A percentile compares a stretch with the other conserved stretches of the same genome.
Evolutionary conservation across 495 filamentous ascomycete species (phyloP).

Genomic region (Cenococcum geophilum): DNA sequence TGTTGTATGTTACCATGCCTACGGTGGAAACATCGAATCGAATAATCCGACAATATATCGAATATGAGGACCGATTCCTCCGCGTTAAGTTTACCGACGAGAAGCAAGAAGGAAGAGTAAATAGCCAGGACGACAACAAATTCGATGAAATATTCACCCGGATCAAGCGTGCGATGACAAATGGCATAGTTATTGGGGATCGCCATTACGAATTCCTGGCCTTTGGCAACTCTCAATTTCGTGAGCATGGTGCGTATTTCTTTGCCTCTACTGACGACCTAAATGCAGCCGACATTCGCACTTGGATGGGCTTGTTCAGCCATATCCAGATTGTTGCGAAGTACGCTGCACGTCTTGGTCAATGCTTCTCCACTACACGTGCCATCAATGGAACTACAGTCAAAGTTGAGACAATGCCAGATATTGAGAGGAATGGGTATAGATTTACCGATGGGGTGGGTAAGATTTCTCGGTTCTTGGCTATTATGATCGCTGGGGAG

Average conservation of each 20-base stretch:
- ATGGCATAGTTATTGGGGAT: slow-evolving; percentile 77
- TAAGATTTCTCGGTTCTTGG: slow-evolving; percentile 76
- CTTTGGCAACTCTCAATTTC: slow-evolving; percentile 91
- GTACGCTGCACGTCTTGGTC: slow-evolving; percentile 78
- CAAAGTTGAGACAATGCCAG: slow-evolving; percentile 48
- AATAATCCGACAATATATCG: slow-evolving; percentile 64
- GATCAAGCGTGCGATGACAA: slow-evolving; percentile 60
- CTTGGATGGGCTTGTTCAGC: slow-evolving; percentile 82
- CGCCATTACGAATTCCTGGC: slow-evolving; percentile 86
- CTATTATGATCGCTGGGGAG: slow-evolving; percentile 59
- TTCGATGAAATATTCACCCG: slow-evolving; percentile 71
- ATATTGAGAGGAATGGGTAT: slow-evolving; percentile 59
- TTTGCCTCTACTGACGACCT: slow-evolving; percentile 58
- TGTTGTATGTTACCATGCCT: slow-evolving; percentile 69
- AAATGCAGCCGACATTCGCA: slow-evolving; percentile 67
- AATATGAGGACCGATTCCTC: slow-evolving; percentile 75
- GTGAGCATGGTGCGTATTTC: slow-evolving; percentile 90
- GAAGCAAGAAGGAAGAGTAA: slow-evolving; percentile 55
- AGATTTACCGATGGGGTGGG: slow-evolving; percentile 91
- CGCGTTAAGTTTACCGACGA: slow-evolving; percentile 90
- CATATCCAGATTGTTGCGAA: slow-evolving; percentile 76
- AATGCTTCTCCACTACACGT: slow-evolving; percentile 91
- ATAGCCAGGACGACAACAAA: slow-evolving; percentile 44
- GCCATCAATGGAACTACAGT: slow-evolving; percentile 48
- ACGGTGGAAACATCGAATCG: slow-evolving; percentile 82